phyloP scores from a whole-genome alignment of 2,329 filamentous ascomycete genomes.

The Dactylellina leptospora region DNA sequence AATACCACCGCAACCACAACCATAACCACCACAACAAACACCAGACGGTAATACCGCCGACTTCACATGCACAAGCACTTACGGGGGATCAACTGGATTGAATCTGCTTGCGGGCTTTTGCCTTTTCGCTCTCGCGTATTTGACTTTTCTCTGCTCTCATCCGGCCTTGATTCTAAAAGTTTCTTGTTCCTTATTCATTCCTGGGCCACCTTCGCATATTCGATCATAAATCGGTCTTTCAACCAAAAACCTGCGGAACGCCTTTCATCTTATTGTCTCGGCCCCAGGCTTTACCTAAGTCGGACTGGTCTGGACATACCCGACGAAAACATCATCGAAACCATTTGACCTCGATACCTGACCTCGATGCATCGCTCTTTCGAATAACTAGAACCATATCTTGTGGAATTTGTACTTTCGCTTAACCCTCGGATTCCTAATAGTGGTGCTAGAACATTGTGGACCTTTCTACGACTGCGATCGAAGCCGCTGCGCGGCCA shows the following conservation, averaged over 20 bases:
- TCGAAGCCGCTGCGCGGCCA: neutral
- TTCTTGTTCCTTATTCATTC: neutral
- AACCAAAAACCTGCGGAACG: neutral
- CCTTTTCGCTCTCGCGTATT: conserved; percentile 1
- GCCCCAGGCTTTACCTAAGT: conserved; percentile 30
- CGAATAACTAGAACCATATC: conserved; percentile 8
- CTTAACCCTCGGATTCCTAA: conserved; percentile 7
- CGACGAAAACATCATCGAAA: conserved; percentile 15
- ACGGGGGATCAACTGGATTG: conserved; percentile 11
- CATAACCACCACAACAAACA: conserved; percentile 5
- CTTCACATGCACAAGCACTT: too few species aligned
- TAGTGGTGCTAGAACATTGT: neutral
- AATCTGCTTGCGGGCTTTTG: conserved; percentile 19
- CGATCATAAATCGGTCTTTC: conserved; percentile 7
- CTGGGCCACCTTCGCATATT: neutral
- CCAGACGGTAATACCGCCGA: neutral
- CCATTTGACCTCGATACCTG: neutral
- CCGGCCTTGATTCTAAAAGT: conserved; percentile 2
- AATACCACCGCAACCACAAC: too few species aligned
- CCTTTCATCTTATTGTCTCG: conserved; percentile 31
- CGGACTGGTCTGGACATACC: conserved; percentile 25
- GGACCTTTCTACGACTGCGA: neutral
- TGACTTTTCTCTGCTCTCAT: neutral
- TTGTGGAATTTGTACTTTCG: conserved; percentile 16
- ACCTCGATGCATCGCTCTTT: conserved; percentile 14